These are phyloP conservation scores for Parmelia sp. DNA, from an alignment of 495 filamentous ascomycete genomes.

Conservation along the genomic window DNA sequence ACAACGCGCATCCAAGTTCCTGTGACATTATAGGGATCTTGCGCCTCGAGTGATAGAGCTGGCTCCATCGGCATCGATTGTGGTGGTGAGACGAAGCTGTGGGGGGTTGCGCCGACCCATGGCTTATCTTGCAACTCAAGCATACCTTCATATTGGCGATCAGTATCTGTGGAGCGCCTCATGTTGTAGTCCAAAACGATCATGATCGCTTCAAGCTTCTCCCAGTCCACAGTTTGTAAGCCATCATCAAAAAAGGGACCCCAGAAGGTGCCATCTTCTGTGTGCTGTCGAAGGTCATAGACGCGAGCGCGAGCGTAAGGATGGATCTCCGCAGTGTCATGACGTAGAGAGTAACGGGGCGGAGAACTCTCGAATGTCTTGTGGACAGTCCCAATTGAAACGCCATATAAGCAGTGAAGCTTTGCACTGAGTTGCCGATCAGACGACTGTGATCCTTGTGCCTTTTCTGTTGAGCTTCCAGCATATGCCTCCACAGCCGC, in stretches of 20 bases:
- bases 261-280: conserved; percentile 43
- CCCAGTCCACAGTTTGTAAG: conserved; percentile 54
- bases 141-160: conserved; percentile 13
- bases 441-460: not conserved
- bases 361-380: not conserved
- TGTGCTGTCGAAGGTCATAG: conserved; percentile 61
- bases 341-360: conserved; percentile 17
- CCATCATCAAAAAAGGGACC: conserved; percentile 56
- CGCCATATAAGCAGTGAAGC: conserved; percentile 55
- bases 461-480: not conserved
- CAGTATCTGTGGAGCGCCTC: conserved; percentile 13
- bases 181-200: conserved; percentile 54
- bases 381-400: conserved; percentile 35
- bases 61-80: conserved; percentile 28
- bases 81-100: conserved; percentile 38
- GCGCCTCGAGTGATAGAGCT: conserved; percentile 34
- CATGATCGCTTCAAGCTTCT: conserved; percentile 61
- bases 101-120: conserved; percentile 46
- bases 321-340: conserved; percentile 34
- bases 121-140: conserved; percentile 33
- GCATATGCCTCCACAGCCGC: not conserved
- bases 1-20: conserved; percentile 51
- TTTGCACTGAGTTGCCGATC: conserved; percentile 53
- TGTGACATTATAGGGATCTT: conserved; percentile 54
- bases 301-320: conserved; percentile 54